Base-by-base conservation (phyloP, 352 stramenopile genomes). In the Aphanomyces euteiches region DNA sequence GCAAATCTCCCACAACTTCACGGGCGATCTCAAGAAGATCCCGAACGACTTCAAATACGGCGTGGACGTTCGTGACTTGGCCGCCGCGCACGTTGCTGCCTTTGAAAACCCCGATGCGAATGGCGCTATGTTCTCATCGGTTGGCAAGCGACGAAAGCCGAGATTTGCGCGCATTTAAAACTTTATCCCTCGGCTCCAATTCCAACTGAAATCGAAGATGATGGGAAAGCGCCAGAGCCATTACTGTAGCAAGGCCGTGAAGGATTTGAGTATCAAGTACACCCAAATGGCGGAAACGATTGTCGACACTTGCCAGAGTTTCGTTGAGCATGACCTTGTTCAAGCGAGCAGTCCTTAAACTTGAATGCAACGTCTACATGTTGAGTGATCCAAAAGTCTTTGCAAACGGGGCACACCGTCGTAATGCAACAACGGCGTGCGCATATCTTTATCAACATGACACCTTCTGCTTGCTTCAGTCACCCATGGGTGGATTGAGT, bases 21-120 rank as follows among this genome's bases (percentile, higher is more conserved):
- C 59, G 19, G 67, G 53, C 36, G 39, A 50, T 21, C 43, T 37
- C 19, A 66, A 71, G 41, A 37, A 10, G 0, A 70, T 75, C 28
- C 48, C 48, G 17, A 72, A 75, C 21, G 36, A 47, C 39, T 21
- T 15, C 38, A 39, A 41, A 7, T 15, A 47, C 28, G 34, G 75
- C 15, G 69, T 75, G 28, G 72, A 77, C 41, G 69, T 77, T 17
- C 72, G 72, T 50, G 72, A 77, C 47, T 45, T 72, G 4, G 68
- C 72, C 15, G 43, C 36, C 5, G 61, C 61, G 0, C 72, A 77
- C 56, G 50, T 75, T 7, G 38, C 65, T 6, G 73, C 67, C 10
- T 56, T 73, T 17, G 38, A 72, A 50, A 61, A 19, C 5, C 10
- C 56, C 5, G n/a, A 3, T 0, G 67, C 50, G 5, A 36, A 12